These are phyloP conservation scores for Coemansia sp. DNA, from an alignment of 192 early-diverging fungal genomes.

Conservation along the genomic window DNA sequence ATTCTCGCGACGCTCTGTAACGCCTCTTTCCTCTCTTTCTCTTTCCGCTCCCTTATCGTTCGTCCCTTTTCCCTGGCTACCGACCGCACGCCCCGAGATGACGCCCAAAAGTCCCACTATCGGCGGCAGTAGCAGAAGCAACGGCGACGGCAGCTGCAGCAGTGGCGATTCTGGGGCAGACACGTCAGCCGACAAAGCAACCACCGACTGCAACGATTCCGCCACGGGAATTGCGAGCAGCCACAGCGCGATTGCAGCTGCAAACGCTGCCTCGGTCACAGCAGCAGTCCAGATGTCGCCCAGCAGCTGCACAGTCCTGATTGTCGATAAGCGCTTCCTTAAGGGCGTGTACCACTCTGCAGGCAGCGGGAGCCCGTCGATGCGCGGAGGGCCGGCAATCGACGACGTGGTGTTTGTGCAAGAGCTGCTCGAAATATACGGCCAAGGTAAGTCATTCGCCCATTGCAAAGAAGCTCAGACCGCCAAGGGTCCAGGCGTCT, in stretches of 20 bases:
- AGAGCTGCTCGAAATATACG: constrained; percentile 55
- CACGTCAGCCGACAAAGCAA: constrained; percentile 13
- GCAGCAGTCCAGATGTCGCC: constrained; percentile 35
- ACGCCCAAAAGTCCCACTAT: constrained; percentile 11
- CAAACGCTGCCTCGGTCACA: constrained; percentile 1
- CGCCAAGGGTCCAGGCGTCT: constrained; percentile 3
- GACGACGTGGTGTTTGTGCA: constrained; percentile 58
- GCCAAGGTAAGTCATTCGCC: constrained; percentile 35
- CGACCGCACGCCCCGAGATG: constrained; percentile 16
- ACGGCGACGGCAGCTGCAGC: constrained; percentile 22
- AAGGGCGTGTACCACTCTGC: constrained; percentile 49
- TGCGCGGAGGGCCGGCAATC: constrained; percentile 42
- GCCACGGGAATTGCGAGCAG: constrained; percentile 11
- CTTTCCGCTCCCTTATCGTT: neutral
- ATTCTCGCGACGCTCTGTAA: constrained; percentile 4
- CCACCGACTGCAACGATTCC: constrained; percentile 14
- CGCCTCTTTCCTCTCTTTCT: neutral
- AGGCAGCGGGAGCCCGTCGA: constrained; percentile 29
- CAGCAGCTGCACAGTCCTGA: constrained; percentile 51
- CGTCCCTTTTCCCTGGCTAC: neutral
- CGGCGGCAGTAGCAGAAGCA: constrained; percentile 13
- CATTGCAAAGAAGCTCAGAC: neutral
- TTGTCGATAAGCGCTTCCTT: constrained; percentile 53
- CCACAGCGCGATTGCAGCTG: neutral
- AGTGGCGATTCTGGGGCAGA: constrained; percentile 15